Base-by-base conservation (phyloP, 2,329 filamentous ascomycete genomes). In the Botrytis elliptica region DNA sequence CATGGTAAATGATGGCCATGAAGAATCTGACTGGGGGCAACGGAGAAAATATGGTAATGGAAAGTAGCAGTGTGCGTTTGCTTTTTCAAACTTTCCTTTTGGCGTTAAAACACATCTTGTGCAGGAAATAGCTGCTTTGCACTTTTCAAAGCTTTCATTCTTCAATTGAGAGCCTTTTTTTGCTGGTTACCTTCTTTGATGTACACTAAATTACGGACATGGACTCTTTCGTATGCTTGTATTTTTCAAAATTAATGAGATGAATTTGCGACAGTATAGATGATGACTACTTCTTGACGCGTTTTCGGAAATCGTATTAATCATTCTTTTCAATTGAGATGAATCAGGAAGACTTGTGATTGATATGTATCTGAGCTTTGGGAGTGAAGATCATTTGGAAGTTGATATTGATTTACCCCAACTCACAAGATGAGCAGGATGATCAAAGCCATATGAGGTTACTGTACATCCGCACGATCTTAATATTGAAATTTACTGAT, bases 91-190 rank as follows among this genome's bases (percentile, higher is more conserved):
- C 9, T 57, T n/a, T 60, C 22, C 25, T 62, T 46, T 44, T 59
- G 71, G 63, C 46, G 63, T 72, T 57, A 60, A 52, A 60, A 33
- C 64, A 72, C 71, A 69, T 40, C 38, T 69, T 59, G 42, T 66
- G 55, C 33, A 57, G 52, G 62, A 18, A 42, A 36, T n/a, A 33
- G 60, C 62, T 46, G 63, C 70, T 68, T 46, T 68, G 9, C 16
- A 55, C 2, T 14, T 66, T 46, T 6, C 20, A 20, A 62, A 49
- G 46, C 40, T 68, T 46, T 46, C 25, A 25, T 44, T 60, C 49
- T 42, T 38, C 16, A 38, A 20, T 40, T 44, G 63, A 36, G 52
- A 25, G 49, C n/a, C 9, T 4, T 62, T 70, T 70, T 46, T 70
- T 70, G 14, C 29, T 70, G n/a, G 42, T 46, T 68, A 10, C 29